phyloP scores from a whole-genome alignment of 192 early-diverging fungal species.

The Pilobolus umbonatus region DNA sequence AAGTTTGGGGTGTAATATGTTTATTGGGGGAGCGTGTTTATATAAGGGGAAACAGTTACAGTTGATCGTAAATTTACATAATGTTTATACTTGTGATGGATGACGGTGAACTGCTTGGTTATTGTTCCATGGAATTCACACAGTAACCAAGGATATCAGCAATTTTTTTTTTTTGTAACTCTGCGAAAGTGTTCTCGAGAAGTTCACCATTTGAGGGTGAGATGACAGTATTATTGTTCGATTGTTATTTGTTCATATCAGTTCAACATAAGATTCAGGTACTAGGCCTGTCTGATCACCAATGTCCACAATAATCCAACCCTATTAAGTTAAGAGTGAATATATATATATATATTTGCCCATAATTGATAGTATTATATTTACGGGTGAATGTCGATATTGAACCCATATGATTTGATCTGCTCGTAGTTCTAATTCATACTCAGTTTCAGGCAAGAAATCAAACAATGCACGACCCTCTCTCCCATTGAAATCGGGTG shows the following conservation, averaged over 20 bases:
- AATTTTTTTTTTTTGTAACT: too few species aligned
- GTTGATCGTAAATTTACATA: too few species aligned
- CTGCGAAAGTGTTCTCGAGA: too few species aligned
- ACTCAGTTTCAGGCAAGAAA: conserved; percentile 66
- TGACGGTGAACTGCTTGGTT: too few species aligned
- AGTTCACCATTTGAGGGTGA: background rate
- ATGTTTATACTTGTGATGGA: too few species aligned
- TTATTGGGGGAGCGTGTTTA: too few species aligned
- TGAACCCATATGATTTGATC: conserved; percentile 62
- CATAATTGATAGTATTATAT: background rate
- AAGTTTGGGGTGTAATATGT: too few species aligned
- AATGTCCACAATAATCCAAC: conserved; percentile 72
- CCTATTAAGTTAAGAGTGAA: conserved; percentile 21
- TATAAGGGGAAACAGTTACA: too few species aligned
- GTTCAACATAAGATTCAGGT: conserved; percentile 74
- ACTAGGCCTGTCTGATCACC: conserved; percentile 62
- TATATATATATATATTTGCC: background rate
- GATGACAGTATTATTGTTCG: background rate
- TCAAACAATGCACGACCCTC: conserved; percentile 66
- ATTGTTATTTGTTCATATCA: conserved; percentile 29
- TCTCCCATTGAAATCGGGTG: conserved; percentile 37
- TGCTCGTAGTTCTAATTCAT: conserved; percentile 61
- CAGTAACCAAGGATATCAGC: too few species aligned
- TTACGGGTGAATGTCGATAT: conserved; percentile 59
- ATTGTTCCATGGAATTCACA: too few species aligned